These are phyloP conservation scores for Leishmania arabica DNA, from an alignment of 208 protist species.

Conservation along the genomic window DNA sequence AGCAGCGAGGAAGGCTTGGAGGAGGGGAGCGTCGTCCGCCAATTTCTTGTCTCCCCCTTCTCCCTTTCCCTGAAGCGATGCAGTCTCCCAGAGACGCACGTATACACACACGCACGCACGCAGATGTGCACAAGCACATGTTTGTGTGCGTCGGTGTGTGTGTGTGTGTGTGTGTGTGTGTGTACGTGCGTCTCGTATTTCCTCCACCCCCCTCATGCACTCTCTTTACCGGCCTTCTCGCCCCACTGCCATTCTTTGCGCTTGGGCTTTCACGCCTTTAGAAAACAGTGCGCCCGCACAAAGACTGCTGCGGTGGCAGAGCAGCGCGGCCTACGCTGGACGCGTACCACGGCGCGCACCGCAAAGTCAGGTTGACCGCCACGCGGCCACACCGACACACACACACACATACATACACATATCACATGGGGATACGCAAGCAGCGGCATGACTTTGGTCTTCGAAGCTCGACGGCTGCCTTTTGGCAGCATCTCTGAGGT, in stretches of 20 bases:
- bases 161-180: not conserved
- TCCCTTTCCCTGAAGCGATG: slow-evolving; percentile 6
- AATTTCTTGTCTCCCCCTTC: not conserved
- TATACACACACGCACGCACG: not conserved
- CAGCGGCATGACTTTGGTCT: slow-evolving; percentile 65
- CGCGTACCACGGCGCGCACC: not conserved
- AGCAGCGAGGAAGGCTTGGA: not conserved
- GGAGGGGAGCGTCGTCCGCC: not conserved
- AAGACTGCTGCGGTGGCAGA: not conserved
- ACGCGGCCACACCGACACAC: not conserved
- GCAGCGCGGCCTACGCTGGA: not conserved
- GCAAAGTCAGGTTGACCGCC: no score
- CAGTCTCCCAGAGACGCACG: not conserved
- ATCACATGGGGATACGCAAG: not conserved
- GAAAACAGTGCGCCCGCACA: not conserved
- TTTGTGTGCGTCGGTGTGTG: no score
- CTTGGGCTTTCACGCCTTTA: not conserved
- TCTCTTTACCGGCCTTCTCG: not conserved
- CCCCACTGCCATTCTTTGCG: no score
- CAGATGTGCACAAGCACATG: not conserved
- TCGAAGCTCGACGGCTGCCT: slow-evolving; percentile 66
- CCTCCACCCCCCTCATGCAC: not conserved
- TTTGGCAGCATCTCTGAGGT: slow-evolving; percentile 44
- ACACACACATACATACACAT: not conserved
- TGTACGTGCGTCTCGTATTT: not conserved